Conservation (phyloP, 192 early-diverging fungal genomes). For the Haplosporangium gracile region DNA sequence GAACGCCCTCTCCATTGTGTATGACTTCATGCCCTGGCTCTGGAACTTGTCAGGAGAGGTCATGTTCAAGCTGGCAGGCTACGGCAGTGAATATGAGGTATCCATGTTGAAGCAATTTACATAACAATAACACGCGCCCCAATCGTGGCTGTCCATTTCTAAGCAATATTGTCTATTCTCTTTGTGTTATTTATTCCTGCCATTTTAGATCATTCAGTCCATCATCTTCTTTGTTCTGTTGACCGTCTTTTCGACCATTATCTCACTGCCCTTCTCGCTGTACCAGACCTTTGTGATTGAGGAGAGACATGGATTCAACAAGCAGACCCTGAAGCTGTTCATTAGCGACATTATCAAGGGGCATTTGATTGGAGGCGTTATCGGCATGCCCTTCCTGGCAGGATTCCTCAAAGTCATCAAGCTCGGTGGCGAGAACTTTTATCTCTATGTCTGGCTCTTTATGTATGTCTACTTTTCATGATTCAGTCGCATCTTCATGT, state of each 20-base stretch:
- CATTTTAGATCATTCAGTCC: slow-evolving; percentile 83
- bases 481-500: not conserved
- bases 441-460: slow-evolving; percentile 92
- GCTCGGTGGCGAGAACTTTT: slow-evolving; percentile 86
- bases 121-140: not conserved
- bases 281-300: slow-evolving; percentile 98
- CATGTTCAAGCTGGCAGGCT: slow-evolving; percentile 65
- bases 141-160: not conserved
- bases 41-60: slow-evolving; percentile 73
- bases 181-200: not conserved
- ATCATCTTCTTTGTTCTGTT: slow-evolving; percentile 79
- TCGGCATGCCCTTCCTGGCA: slow-evolving; percentile 85
- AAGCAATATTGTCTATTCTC: not conserved
- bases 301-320: slow-evolving; percentile 96
- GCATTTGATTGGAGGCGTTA: slow-evolving; percentile 72
- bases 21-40: slow-evolving; percentile 79
- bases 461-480: slow-evolving; percentile 64
- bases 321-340: slow-evolving; percentile 86
- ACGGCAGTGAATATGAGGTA: slow-evolving; percentile 80
- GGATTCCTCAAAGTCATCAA: slow-evolving; percentile 87
- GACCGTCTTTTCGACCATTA: slow-evolving; percentile 68
- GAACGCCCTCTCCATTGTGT: slow-evolving; percentile 74
- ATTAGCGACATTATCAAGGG: slow-evolving; percentile 85
- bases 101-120: not conserved
- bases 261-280: slow-evolving; percentile 84